Percentiles rank a stretch among this genome's conserved stretches.
These are phyloP conservation scores for Oleoguttula mirabilis DNA, from an alignment of 495 filamentous ascomycete genomes.

Conservation along the genomic window DNA sequence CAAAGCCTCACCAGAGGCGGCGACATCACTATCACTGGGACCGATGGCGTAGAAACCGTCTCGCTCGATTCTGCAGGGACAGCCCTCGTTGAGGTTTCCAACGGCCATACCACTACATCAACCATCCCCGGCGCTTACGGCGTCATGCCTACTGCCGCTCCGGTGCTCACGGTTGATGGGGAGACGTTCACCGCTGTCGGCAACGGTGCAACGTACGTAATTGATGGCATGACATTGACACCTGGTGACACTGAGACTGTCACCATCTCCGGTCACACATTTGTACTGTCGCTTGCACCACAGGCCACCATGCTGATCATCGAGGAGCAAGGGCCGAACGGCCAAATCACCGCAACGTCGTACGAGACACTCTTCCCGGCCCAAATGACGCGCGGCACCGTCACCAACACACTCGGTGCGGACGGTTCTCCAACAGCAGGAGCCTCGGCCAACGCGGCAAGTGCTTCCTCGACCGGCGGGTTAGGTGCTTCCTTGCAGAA, in stretches of 20 bases:
- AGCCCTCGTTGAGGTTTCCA: conserved; percentile 3
- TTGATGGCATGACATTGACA: conserved; percentile 25
- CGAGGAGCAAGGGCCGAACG: conserved; percentile 8
- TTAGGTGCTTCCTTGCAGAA: not conserved
- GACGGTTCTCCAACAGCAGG: not conserved
- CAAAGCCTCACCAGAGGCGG: conserved; percentile 18
- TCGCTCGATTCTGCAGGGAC: conserved; percentile 10
- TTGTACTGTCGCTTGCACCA: conserved; percentile 21
- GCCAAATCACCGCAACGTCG: conserved; percentile 5
- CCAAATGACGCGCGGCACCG: conserved; percentile 7
- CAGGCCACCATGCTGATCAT: conserved; percentile 23
- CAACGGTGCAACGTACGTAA: conserved; percentile 23
- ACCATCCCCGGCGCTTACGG: conserved; percentile 9
- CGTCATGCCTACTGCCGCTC: conserved; percentile 19
- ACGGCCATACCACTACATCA: conserved; percentile 10
- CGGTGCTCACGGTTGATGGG: conserved; percentile 24
- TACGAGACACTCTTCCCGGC: conserved; percentile 16
- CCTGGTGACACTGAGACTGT: conserved; percentile 28
- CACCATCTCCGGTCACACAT: conserved; percentile 11
- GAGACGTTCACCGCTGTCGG: conserved; percentile 24
- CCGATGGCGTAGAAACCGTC: conserved; percentile 10
- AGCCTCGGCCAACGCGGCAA: not conserved
- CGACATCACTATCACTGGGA: conserved; percentile 12
- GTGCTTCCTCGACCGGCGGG: not conserved
- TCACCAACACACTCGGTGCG: conserved; percentile 9